A percentile compares a stretch with the other conserved stretches of the same genome.
Evolutionary conservation across 2,329 filamentous ascomycete genomes (phyloP).

Genomic region (Epicoccum nigrum): DNA sequence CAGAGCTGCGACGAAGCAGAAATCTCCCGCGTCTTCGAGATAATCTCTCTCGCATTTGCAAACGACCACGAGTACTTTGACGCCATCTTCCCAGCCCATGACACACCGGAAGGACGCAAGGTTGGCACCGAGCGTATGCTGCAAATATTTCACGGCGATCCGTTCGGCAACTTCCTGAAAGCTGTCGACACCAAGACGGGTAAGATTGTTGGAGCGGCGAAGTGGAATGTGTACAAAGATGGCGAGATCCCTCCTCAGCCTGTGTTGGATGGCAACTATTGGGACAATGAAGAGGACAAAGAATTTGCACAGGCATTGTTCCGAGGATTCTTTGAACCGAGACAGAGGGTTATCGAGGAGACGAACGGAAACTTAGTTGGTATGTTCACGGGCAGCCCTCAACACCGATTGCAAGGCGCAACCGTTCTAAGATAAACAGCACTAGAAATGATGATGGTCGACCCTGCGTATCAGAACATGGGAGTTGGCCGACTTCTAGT

Average conservation of each 20-base stretch:
- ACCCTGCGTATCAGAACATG: constrained; percentile 9
- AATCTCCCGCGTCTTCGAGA: constrained; percentile 19
- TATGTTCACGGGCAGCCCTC: too few species aligned
- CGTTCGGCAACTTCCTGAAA: constrained; percentile 12
- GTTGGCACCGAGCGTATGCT: constrained; percentile 17
- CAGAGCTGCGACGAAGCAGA: constrained; percentile 19
- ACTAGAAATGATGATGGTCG: constrained; percentile 16
- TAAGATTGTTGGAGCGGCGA: constrained; percentile 13
- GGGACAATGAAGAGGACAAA: constrained; percentile 13
- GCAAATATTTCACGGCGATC: constrained; percentile 1
- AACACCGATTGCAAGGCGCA: too few species aligned
- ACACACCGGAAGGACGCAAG: constrained; percentile 2
- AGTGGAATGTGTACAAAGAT: constrained; percentile 20
- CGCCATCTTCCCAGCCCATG: constrained; percentile 14
- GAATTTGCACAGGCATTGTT: constrained; percentile 18
- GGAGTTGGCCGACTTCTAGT: constrained; percentile 13
- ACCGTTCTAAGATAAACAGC: constrained; percentile 1
- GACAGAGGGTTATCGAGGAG: constrained; percentile 14
- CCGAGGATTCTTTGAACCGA: constrained; percentile 9
- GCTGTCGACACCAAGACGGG: constrained; percentile 5
- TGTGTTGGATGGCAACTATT: constrained; percentile 15
- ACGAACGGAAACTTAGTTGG: constrained; percentile 8
- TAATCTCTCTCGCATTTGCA: constrained; percentile 19
- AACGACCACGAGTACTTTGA: constrained; percentile 21
- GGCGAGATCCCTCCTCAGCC: constrained; percentile 10